Evolutionary conservation across 352 stramenopile species (phyloP).

Genomic region (Globisporangium emineosum): DNA sequence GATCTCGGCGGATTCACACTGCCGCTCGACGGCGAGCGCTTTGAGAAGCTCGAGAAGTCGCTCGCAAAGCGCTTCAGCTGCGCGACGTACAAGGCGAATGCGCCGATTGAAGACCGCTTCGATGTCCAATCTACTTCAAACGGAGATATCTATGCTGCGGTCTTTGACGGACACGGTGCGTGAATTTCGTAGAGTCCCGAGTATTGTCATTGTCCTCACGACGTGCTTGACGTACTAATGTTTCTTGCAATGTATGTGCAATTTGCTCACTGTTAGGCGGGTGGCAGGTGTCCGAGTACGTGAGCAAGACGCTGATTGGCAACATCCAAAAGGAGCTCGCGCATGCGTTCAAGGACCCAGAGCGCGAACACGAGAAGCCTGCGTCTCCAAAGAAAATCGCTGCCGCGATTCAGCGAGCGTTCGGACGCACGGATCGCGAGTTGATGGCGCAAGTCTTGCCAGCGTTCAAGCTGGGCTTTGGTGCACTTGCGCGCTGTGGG

Average conservation of each 20-base stretch:
- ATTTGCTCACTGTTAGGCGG: conserved; percentile 40
- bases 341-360: conserved; percentile 39
- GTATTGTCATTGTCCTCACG: neutral
- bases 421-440: conserved; percentile 83
- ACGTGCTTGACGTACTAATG: neutral
- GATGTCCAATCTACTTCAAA: conserved; percentile 60
- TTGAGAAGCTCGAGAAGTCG: conserved; percentile 38
- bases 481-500: conserved; percentile 82
- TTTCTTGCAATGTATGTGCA: neutral
- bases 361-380: conserved; percentile 18
- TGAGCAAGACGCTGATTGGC: conserved; percentile 65
- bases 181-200: neutral
- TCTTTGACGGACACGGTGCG: conserved; percentile 89
- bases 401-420: conserved; percentile 77
- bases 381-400: conserved; percentile 53
- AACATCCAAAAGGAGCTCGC: conserved; percentile 77
- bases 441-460: conserved; percentile 75
- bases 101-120: conserved; percentile 83
- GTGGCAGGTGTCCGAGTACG: conserved; percentile 92
- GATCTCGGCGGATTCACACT: conserved; percentile 41
- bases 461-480: conserved; percentile 91
- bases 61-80: conserved; percentile 46
- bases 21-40: conserved; percentile 54
- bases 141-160: conserved; percentile 83
- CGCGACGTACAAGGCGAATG: conserved; percentile 66